Conservation (phyloP, 116 monocot species). For the Trichopus zeylanicus region DNA sequence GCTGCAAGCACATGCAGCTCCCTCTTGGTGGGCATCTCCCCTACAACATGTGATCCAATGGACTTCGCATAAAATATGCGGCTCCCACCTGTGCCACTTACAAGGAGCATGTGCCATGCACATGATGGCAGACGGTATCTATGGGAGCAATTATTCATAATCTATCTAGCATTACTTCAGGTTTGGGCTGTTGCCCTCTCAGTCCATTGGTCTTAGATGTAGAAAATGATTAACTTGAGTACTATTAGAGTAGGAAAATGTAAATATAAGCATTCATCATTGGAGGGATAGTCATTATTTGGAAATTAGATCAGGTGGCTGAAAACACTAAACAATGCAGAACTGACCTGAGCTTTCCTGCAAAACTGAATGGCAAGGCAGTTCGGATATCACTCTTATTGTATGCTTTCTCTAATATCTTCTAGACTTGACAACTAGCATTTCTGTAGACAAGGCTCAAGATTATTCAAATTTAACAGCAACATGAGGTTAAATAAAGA, state of each 20-base stretch:
- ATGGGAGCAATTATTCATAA: no score
- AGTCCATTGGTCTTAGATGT: no score
- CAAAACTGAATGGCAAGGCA: constrained; percentile 42
- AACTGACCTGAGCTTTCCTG: no score
- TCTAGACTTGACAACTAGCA: constrained; percentile 82
- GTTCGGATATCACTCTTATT: constrained; percentile 72
- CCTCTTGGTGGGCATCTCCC: neutral
- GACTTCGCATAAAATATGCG: neutral
- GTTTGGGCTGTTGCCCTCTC: neutral
- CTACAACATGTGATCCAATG: neutral
- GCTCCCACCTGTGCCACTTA: neutral
- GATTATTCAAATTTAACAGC: constrained; percentile 76
- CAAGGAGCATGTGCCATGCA: constrained; percentile 3
- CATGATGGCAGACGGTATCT: neutral
- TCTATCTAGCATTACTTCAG: no score
- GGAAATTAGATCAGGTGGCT: no score
- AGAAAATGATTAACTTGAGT: no score
- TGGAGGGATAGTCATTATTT: no score
- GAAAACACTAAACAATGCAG: no score
- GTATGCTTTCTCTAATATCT: constrained; percentile 79
- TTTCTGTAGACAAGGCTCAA: constrained; percentile 64
- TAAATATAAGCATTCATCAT: no score
- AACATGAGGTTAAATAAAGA: no score
- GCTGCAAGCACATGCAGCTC: constrained; percentile 5
- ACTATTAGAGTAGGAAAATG: no score